Evolutionary conservation across 805 yeast species (phyloP), one percentile per base, ranked within the genome.

Genomic region (Candida oleophila): DNA sequence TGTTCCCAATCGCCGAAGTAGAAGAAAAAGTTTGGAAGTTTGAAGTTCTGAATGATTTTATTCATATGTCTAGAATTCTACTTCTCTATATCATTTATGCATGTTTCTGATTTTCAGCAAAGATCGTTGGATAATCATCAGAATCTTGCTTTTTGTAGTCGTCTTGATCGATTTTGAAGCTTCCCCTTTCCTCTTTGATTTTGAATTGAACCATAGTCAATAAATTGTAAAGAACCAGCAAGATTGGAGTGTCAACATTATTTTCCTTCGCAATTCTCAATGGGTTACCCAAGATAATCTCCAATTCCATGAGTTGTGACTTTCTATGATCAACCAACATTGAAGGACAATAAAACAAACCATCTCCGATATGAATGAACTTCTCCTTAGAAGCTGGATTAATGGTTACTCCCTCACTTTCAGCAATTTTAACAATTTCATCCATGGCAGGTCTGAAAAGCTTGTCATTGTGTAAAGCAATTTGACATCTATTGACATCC

Each of bases 351-450:
- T 71, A 72, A 50, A 68, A 71, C n/a, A 60, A 52, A 4, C 73
- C 74, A 50, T 71, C 76, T 12, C 72, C 69, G 18, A 80, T 71
- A 51, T 80, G 82, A 33, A 81, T 60, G 71, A 81, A 77, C 41
- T 57, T 50, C 22, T 78, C 69, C 49, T 78, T 78, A 18, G 74
- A 61, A n/a, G 66, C 77, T 20, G 62, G 73, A 1, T 81, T 80
- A 28, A 87, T 56, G 3, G 68, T 71, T 33, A 78, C 74, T 0
- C 88, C 88, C 48, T 84, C 91, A 8, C 87, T 80, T 43, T 76
- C 78, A 9, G 96, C 95, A 48, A 86, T 76, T 2, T 73, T 74
- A 18, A 77, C 61, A 15, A 87, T 73, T 61, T 87, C 95, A 33
- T 69, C 62, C 90, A 85, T 85, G 0, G 87, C 85, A 3, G 88